Base-by-base conservation (phyloP, 352 stramenopile genomes). In the Phytophthora megakarya region DNA sequence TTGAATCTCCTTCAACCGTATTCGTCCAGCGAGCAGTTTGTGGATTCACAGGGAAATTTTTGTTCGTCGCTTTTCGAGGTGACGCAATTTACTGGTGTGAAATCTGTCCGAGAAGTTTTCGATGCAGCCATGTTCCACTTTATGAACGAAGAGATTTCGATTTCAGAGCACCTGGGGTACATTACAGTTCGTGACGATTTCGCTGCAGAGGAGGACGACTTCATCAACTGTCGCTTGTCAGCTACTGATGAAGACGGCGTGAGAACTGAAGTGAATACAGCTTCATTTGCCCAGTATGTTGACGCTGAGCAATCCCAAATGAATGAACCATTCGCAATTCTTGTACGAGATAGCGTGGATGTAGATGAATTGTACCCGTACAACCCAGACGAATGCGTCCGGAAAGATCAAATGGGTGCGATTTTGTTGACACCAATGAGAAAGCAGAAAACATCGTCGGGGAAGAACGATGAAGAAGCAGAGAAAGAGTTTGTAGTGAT, bases 121-220 rank as follows among this genome's bases (percentile, higher is more conserved):
- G 47, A 79, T 32, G 63, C 67, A 33, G 53, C 70, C 8, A 54
- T 65, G 30, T 73, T 65, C 30, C 64, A 65, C 59, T 47, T 74
- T 44, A 60, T 49, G 30, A 74, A 75, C 45, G 67, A 68, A 39
- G 72, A 80, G 54, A 80, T 80, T 38, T 72, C 55, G 26, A 65
- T 78, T 39, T 78, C 71, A 0, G 71, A 82, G 54, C 30, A 43
- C 9, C 45, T 80, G 13, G 75, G 72, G 0, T 38, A 60, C 25
- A 67, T 76, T 35, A 80, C 72, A 2, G 53, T 77, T n/a, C 46
- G 70, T 12, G 73, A 81, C 8, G 63, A 72, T 49, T 74, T 70
- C 21, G 43, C 61, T 22, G 22, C 23, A 12, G 39, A 25, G 3
- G 59, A 37, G 37, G 39, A 54, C 22, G 42, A 53, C n/a, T 64